These are phyloP conservation scores for Macrophomina phaseolina DNA, from an alignment of 2,329 filamentous ascomycete genomes.

Conservation along the genomic window DNA sequence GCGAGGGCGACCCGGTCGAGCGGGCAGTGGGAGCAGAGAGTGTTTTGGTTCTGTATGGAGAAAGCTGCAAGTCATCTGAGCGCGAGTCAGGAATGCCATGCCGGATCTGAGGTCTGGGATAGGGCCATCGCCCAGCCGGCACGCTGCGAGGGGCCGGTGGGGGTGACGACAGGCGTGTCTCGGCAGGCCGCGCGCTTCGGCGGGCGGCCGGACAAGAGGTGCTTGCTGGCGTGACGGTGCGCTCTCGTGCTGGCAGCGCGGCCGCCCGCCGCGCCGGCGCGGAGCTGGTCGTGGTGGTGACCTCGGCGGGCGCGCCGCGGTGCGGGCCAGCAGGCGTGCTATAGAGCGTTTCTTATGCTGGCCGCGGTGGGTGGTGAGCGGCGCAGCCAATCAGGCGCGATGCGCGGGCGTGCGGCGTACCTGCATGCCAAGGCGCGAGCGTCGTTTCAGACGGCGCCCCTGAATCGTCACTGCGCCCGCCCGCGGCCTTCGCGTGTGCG, in stretches of 20 bases:
- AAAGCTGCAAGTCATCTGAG: constrained; percentile 3
- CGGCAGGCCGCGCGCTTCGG: constrained; percentile 23
- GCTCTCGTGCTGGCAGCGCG: not conserved
- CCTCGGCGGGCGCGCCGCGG: not conserved
- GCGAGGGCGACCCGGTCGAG: constrained; percentile 13
- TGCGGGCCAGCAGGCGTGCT: too few species aligned
- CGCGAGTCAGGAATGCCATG: constrained; percentile 7
- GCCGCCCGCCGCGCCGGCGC: not conserved
- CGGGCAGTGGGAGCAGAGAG: constrained; percentile 4
- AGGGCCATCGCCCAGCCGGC: constrained; percentile 8
- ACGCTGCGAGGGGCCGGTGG: not conserved
- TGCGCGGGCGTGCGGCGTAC: not conserved
- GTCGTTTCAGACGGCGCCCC: constrained; percentile 2
- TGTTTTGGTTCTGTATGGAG: not conserved
- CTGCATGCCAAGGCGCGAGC: constrained; percentile 15
- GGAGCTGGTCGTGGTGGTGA: too few species aligned
- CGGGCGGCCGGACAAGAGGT: not conserved
- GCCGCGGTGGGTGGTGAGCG: too few species aligned
- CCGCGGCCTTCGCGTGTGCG: not conserved
- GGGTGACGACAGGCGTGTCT: constrained; percentile 6
- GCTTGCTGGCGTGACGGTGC: not conserved
- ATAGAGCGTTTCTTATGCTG: too few species aligned
- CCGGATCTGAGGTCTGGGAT: not conserved
- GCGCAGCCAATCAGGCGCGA: not conserved
- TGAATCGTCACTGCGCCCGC: not conserved